A percentile compares a stretch with the other conserved stretches of the same genome.
Conservation (phyloP, 108 stramenopile genomes). For the Aurantiochytrium sp. region DNA sequence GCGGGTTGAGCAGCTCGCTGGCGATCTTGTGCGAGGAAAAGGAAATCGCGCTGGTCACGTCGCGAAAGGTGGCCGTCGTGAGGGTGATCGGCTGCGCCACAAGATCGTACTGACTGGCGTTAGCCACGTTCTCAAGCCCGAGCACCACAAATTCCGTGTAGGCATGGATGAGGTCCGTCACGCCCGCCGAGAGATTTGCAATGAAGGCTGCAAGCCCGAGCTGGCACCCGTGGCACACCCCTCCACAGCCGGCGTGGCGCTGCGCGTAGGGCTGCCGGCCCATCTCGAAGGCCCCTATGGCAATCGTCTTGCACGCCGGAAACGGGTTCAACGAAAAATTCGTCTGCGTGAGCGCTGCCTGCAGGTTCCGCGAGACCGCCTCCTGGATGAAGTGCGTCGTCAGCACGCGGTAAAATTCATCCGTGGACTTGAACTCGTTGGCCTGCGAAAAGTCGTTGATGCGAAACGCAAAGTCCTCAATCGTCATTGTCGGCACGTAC, state of each 20-base stretch:
- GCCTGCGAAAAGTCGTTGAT: background rate
- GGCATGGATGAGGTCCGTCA: background rate
- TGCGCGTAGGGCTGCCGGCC: background rate
- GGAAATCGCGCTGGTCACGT: background rate
- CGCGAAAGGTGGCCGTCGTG: background rate
- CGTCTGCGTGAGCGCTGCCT: background rate
- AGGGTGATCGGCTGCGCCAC: background rate
- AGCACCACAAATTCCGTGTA: background rate
- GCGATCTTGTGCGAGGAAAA: background rate
- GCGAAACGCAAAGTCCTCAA: background rate
- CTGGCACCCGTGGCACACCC: background rate
- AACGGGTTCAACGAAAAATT: conserved; percentile 11
- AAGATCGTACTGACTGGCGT: background rate
- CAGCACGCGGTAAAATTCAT: background rate
- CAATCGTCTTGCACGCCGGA: background rate
- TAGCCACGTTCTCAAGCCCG: background rate
- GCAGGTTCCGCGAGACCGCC: background rate
- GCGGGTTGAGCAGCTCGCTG: background rate
- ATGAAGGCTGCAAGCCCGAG: background rate
- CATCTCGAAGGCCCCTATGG: background rate
- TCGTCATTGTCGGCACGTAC: background rate
- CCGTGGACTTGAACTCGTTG: background rate
- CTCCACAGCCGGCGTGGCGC: background rate
- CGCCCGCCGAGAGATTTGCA: background rate
- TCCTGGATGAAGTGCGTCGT: background rate